Conservation (phyloP, 805 yeast species). For the Schwanniomyces occidentalis region DNA sequence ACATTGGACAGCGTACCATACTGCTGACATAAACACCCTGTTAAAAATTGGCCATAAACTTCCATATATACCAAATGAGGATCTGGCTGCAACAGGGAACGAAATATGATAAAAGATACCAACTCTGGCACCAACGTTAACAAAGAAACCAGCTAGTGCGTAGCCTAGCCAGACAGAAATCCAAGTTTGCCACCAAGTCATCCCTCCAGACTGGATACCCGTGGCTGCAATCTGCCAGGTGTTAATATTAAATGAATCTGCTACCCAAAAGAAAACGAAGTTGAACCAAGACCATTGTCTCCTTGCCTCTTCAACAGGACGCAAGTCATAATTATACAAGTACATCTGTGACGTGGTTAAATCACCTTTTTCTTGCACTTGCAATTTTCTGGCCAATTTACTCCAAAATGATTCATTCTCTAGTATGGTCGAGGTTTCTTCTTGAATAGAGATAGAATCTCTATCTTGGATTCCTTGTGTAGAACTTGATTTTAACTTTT, state of each 20-base stretch:
- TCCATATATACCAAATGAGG: constrained; percentile 86
- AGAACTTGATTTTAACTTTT: too few relatives aligned
- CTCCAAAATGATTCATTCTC: constrained; percentile 12
- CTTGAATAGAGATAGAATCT: too few relatives aligned
- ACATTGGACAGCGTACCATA: constrained; percentile 77
- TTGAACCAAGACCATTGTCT: constrained; percentile 87
- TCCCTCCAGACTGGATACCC: constrained; percentile 67
- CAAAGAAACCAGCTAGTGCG: constrained; percentile 64
- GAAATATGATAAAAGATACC: constrained; percentile 82
- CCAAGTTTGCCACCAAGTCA: constrained; percentile 93
- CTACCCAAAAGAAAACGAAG: constrained; percentile 79
- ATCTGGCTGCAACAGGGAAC: constrained; percentile 79
- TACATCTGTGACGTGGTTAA: constrained; percentile 62
- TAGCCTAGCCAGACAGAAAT: constrained; percentile 87
- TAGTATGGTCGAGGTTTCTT: constrained; percentile 9
- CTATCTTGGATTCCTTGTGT: too few relatives aligned
- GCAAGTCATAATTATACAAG: constrained; percentile 70
- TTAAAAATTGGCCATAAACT: constrained; percentile 86
- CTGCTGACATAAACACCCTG: constrained; percentile 82
- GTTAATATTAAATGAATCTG: constrained; percentile 86
- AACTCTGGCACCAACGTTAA: constrained; percentile 69
- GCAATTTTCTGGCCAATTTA: constrained; percentile 14
- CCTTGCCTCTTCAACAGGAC: constrained; percentile 73
- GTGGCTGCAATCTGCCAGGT: constrained; percentile 92
- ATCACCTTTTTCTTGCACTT: constrained; percentile 37